phyloP scores from a whole-genome alignment of 306 rosid species.

The Pueraria montana region DNA sequence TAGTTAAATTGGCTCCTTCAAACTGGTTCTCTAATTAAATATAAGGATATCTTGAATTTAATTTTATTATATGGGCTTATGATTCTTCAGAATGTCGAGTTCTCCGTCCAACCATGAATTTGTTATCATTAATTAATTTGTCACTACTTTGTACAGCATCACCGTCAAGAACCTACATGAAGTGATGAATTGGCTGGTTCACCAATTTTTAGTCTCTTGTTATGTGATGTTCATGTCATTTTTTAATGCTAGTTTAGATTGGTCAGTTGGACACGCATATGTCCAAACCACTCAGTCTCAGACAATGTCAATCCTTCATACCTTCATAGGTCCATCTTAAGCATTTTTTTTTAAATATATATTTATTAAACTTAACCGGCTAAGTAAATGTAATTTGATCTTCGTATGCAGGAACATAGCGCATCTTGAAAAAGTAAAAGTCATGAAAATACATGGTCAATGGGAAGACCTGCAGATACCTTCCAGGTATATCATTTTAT shows the following conservation, averaged over 20 bases:
- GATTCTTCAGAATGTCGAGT: not conserved
- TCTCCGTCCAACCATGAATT: not conserved
- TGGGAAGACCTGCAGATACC: conserved; percentile 85
- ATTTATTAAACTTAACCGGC: conserved; percentile 11
- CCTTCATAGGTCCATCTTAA: conserved; percentile 36
- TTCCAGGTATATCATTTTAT: conserved; percentile 60
- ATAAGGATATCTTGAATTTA: conserved; percentile 17
- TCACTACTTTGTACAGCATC: not conserved
- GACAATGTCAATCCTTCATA: conserved; percentile 15
- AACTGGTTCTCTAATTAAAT: conserved; percentile 36
- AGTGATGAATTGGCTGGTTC: not conserved
- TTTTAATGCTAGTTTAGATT: conserved; percentile 31
- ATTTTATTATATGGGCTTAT: not conserved
- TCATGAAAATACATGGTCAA: conserved; percentile 66
- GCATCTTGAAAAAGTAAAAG: conserved; percentile 78
- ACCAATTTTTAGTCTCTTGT: not conserved
- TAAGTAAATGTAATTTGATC: conserved; percentile 35
- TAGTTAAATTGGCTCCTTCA: not conserved
- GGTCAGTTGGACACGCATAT: not conserved
- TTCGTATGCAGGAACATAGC: conserved; percentile 73
- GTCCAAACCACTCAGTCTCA: conserved; percentile 27
- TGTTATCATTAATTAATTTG: conserved; percentile 31
- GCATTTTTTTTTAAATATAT: not conserved
- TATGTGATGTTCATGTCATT: not conserved
- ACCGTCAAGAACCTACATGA: conserved; percentile 1